phyloP scores from a whole-genome alignment of 495 filamentous ascomycete genomes.

The Stereocaulon alpinum region DNA sequence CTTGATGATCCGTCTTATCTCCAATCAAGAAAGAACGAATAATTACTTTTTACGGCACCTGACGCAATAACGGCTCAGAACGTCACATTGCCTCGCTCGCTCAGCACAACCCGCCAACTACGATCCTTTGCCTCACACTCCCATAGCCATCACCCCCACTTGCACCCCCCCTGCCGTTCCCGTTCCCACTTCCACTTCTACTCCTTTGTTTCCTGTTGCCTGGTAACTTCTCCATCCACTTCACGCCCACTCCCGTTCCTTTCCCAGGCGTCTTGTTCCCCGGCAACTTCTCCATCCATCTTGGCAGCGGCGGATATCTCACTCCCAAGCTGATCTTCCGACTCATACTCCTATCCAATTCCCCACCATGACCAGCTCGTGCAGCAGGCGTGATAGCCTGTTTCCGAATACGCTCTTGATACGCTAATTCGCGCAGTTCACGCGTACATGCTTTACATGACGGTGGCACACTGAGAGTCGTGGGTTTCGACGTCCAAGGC shows the following conservation, averaged over 20 bases:
- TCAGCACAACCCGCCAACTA: background rate
- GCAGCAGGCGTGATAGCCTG: background rate
- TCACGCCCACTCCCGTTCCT: background rate
- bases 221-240: background rate
- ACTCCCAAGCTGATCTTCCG: background rate
- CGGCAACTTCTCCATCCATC: conserved; percentile 15
- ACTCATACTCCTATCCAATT: background rate
- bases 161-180: background rate
- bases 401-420: background rate
- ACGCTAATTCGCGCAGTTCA: conserved; percentile 8
- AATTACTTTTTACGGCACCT: background rate
- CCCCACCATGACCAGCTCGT: background rate
- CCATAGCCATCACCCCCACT: background rate
- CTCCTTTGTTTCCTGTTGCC: background rate
- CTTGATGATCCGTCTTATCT: too few relatives aligned
- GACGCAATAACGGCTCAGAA: too few relatives aligned
- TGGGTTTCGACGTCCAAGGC: conserved; percentile 4
- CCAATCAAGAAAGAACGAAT: background rate
- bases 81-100: background rate
- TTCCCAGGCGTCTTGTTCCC: background rate
- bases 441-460: conserved; percentile 10
- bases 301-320: conserved; percentile 6
- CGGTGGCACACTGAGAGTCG: conserved; percentile 3
- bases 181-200: background rate
- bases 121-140: conserved; percentile 1